phyloP scores from a whole-genome alignment of 306 rosid genomes.

The Sicyos edulis region DNA sequence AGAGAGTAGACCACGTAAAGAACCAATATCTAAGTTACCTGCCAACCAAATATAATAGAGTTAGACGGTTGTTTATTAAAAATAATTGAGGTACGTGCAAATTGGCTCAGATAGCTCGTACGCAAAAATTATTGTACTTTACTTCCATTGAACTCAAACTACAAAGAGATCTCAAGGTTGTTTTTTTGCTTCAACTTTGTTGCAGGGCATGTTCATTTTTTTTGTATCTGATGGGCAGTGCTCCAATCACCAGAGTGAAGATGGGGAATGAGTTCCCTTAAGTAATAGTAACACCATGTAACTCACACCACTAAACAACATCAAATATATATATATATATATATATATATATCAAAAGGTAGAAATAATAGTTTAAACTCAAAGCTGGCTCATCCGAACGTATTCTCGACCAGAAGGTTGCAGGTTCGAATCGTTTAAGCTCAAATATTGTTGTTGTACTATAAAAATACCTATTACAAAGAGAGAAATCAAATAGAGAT shows the following conservation, averaged over 20 bases:
- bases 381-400: no score
- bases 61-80: no score
- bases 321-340: no score
- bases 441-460: no score
- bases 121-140: background rate
- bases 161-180: background rate
- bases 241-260: background rate
- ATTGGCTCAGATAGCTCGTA: no score
- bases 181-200: background rate
- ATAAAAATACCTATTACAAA: background rate
- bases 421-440: background rate
- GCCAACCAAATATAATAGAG: no score
- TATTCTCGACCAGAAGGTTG: no score
- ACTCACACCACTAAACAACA: background rate
- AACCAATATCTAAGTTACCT: no score
- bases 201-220: constrained; percentile 13
- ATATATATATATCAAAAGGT: no score
- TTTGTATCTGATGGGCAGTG: background rate
- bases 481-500: background rate
- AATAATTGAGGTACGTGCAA: no score
- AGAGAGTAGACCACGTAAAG: no score
- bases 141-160: background rate
- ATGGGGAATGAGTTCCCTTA: constrained; percentile 2
- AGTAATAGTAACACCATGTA: background rate
- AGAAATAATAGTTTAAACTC: no score